Percentiles rank a stretch among this genome's conserved stretches.
Evolutionary conservation across 805 yeast genomes (phyloP).

Genomic region (Osmozyma mogii): DNA sequence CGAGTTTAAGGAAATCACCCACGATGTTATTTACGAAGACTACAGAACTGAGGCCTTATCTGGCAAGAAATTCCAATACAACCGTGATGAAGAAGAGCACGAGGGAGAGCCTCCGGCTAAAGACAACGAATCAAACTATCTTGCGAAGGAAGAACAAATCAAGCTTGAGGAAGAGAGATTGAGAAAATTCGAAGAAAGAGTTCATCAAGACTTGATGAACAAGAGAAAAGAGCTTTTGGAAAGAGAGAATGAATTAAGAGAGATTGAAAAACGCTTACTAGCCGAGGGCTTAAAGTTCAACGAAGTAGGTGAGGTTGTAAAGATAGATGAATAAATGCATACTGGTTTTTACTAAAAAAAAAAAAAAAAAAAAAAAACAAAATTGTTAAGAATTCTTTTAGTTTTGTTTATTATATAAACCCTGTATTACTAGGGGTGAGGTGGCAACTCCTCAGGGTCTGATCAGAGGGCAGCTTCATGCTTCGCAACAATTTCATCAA

Average conservation of each 20-base stretch:
- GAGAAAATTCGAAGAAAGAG: slow-evolving; percentile 78
- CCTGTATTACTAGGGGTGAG: no score
- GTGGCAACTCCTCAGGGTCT: no score
- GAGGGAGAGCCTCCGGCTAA: slow-evolving; percentile 2
- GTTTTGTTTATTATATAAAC: no score
- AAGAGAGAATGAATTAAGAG: slow-evolving; percentile 78
- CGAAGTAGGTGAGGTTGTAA: slow-evolving; percentile 13
- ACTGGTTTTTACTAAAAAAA: no score
- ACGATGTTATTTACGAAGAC: slow-evolving; percentile 77
- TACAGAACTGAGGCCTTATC: slow-evolving; percentile 84
- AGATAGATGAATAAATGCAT: background rate
- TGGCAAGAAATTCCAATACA: slow-evolving; percentile 45
- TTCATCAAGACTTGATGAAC: slow-evolving; percentile 74
- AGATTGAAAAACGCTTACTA: slow-evolving; percentile 64
- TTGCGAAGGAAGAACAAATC: slow-evolving; percentile 80
- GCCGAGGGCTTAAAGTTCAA: slow-evolving; percentile 44
- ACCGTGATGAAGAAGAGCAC: slow-evolving; percentile 12
- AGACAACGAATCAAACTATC: slow-evolving; percentile 19
- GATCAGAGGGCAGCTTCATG: no score
- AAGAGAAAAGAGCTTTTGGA: slow-evolving; percentile 78
- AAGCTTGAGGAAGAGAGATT: slow-evolving; percentile 84
- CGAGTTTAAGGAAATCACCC: slow-evolving; percentile 84
- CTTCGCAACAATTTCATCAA: slow-evolving; percentile 62
- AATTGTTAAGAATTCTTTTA: no score
- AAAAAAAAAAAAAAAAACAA: no score